Percentiles rank a stretch among this genome's conserved stretches.
Evolutionary conservation across 2,329 filamentous ascomycete species (phyloP).

Genomic region (Diatrype stigma): DNA sequence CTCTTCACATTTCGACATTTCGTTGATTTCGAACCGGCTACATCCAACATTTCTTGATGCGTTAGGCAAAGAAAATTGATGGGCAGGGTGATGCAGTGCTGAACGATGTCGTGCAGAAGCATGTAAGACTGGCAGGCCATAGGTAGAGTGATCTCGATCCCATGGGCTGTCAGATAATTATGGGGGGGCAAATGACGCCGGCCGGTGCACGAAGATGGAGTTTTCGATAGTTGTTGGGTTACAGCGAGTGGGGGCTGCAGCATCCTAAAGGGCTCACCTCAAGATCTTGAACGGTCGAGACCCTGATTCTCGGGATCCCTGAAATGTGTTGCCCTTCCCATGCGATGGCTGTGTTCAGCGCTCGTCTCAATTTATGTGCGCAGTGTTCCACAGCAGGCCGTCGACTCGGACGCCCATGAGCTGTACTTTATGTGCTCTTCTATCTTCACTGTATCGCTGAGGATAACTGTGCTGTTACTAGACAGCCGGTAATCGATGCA

Average conservation of each 20-base stretch:
- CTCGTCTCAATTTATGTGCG: not conserved
- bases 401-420: not conserved
- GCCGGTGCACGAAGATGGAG: not conserved
- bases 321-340: not conserved
- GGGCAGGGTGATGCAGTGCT: too few relatives aligned
- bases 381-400: not conserved
- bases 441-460: not conserved
- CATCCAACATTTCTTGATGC: too few relatives aligned
- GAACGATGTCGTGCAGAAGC: not conserved
- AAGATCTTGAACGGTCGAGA: not conserved
- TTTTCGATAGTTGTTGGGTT: not conserved
- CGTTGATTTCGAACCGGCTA: too few relatives aligned
- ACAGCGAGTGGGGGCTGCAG: not conserved
- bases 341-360: not conserved
- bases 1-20: too few relatives aligned
- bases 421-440: not conserved
- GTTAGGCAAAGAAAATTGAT: too few relatives aligned
- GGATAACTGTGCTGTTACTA: slow-evolving; percentile 23
- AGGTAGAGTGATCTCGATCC: not conserved
- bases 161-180: not conserved
- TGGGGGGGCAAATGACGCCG: not conserved
- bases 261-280: not conserved
- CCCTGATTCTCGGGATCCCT: not conserved
- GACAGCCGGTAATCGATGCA: slow-evolving; percentile 18
- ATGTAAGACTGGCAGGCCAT: not conserved